Conservation (phyloP, 371 early-diverging fungal genomes). For the Circinella umbellata region DNA sequence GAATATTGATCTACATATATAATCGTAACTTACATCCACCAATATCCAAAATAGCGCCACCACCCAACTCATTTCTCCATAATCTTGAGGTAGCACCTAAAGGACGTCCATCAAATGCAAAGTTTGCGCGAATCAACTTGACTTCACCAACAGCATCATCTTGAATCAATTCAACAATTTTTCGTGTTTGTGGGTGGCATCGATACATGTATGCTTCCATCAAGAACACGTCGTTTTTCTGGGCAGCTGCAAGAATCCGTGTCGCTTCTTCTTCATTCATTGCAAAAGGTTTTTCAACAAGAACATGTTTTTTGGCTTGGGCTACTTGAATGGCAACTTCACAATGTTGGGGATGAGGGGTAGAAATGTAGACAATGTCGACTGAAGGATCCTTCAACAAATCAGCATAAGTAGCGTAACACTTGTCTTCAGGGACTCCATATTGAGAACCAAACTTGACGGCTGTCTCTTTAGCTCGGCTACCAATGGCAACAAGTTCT, state of each 20-base stretch:
- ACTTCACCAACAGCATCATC: conserved; percentile 41
- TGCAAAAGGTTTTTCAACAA: conserved; percentile 59
- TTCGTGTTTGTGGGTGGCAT: conserved; percentile 49
- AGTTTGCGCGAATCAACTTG: conserved; percentile 43
- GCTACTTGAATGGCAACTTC: conserved; percentile 39
- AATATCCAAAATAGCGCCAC: conserved; percentile 54
- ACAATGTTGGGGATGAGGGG: conserved; percentile 54
- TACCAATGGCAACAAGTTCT: conserved; percentile 45
- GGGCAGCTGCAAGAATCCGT: conserved; percentile 35
- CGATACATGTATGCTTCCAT: conserved; percentile 62
- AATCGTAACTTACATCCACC: conserved; percentile 45
- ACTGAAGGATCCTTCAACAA: conserved; percentile 38
- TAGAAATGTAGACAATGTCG: conserved; percentile 52
- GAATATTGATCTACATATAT: background rate
- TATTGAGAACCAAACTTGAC: conserved; percentile 36
- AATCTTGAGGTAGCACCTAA: conserved; percentile 43
- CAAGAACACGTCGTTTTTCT: conserved; percentile 36
- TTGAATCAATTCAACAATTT: conserved; percentile 35
- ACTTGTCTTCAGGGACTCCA: conserved; percentile 21
- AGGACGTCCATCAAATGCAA: conserved; percentile 42
- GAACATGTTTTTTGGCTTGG: conserved; percentile 47
- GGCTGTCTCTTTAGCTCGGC: conserved; percentile 41
- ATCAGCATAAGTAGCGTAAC: conserved; percentile 42
- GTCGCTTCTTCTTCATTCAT: conserved; percentile 45
- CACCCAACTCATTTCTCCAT: conserved; percentile 52